Evolutionary conservation across 1,284 basidiomycete species (phyloP), one percentile per base, ranked within the genome.

Genomic region (Microbotryum scabiosae): DNA sequence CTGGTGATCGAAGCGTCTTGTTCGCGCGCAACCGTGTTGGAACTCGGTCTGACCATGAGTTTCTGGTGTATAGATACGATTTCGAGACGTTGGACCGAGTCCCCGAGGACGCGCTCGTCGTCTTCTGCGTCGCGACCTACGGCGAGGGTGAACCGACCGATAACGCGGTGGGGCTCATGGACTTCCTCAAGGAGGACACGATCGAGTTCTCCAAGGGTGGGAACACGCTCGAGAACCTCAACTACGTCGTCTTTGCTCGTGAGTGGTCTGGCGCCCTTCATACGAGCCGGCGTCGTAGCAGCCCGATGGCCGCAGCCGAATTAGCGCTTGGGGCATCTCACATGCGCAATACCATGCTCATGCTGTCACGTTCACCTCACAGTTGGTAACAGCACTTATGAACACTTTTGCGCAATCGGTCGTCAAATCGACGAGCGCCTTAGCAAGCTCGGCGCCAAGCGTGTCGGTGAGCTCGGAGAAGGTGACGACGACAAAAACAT

Each of bases 401-500:
- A 93, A 74, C 90, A 97, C 76, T 98, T 92, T 78, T 97, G 97
- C 75, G 82, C 85, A 61, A 88, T 97, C 68, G 84, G 87, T 14
- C 83, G 86, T 60, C 84, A 86, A 69, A 81, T 94, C 62, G 93
- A 98, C 73, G 73, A 79, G 6, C 78, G 84, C 50, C 79, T 98
- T 60, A 74, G 81, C 10, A 84, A 85, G 70, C 86, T 94, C 78
- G 93, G 92, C 41, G 96, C 85, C 32, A 77, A 81, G 62, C 84
- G 91, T 63, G 88, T 98, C 56, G 93, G 93, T 56, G 86, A 88
- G 74, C 82, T 86, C 48, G 96, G 94, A 21, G 92, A 97, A 77
- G 94, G 94, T 69, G 94, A 98, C 73, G 94, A 98, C 74, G 94
- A 98, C 77, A 96, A 96, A 81, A 92, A 88, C 73, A 94, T 98